These are phyloP conservation scores for Ophiosphaerella herpotricha DNA, from an alignment of 2,329 filamentous ascomycete genomes.

Conservation along the genomic window DNA sequence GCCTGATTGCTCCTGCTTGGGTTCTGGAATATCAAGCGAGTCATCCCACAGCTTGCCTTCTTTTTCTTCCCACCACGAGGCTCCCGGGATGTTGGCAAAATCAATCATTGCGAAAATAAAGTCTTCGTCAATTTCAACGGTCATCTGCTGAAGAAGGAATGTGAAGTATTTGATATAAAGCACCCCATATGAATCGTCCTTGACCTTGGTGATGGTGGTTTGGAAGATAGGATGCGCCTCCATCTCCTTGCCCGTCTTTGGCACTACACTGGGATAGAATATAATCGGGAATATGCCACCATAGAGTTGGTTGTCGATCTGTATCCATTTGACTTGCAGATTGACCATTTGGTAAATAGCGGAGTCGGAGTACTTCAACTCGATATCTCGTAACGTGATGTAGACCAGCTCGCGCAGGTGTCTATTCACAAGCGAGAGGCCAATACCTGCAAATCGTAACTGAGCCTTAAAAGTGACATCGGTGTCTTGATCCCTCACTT, in stretches of 20 bases:
- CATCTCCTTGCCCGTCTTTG: slow-evolving; percentile 94
- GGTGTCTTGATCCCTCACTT: slow-evolving; percentile 90
- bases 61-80: slow-evolving; percentile 81
- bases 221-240: slow-evolving; percentile 95
- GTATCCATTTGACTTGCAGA: slow-evolving; percentile 95
- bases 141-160: slow-evolving; percentile 94
- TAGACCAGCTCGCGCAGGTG: slow-evolving; percentile 93
- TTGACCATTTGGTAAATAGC: slow-evolving; percentile 89
- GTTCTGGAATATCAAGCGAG: slow-evolving; percentile 87
- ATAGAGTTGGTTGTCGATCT: slow-evolving; percentile 98
- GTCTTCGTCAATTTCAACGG: slow-evolving; percentile 94
- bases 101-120: slow-evolving; percentile 96
- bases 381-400: slow-evolving; percentile 87
- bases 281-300: slow-evolving; percentile 98
- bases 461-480: slow-evolving; percentile 88
- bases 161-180: slow-evolving; percentile 99
- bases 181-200: slow-evolving; percentile 97
- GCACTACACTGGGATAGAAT: slow-evolving; percentile 94
- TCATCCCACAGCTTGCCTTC: slow-evolving; percentile 90
- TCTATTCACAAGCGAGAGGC: slow-evolving; percentile 89
- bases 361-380: slow-evolving; percentile 92
- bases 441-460: slow-evolving; percentile 84
- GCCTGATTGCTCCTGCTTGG: slow-evolving; percentile 78
- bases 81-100: slow-evolving; percentile 90
- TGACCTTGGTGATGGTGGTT: slow-evolving; percentile 87